These are phyloP conservation scores for Globisporangium polare DNA, from an alignment of 352 stramenopile species.

Conservation along the genomic window DNA sequence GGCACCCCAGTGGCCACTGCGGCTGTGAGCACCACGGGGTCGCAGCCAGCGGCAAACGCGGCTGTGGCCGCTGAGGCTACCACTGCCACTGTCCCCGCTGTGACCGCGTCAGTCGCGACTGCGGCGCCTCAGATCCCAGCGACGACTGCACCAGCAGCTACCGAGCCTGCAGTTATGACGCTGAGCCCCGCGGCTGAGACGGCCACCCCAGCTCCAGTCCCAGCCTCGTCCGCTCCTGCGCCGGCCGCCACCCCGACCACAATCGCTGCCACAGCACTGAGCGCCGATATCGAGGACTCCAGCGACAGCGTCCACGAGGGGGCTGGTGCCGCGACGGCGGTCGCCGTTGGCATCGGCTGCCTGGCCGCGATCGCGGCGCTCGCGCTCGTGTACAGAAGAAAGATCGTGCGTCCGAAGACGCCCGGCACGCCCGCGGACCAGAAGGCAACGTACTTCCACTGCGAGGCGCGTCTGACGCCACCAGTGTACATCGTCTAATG, in stretches of 20 bases:
- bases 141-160: background rate
- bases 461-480: slow-evolving; percentile 29
- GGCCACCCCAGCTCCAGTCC: background rate
- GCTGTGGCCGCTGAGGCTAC: background rate
- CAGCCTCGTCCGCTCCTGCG: background rate
- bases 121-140: background rate
- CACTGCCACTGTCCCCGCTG: background rate
- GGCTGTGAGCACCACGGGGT: background rate
- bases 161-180: background rate
- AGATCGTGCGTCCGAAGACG: slow-evolving; percentile 18
- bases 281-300: background rate
- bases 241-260: background rate
- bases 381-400: slow-evolving; percentile 17
- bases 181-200: slow-evolving; percentile 3
- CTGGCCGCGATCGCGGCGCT: slow-evolving; percentile 22
- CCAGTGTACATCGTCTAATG: slow-evolving; percentile 15
- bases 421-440: slow-evolving; percentile 29
- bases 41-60: background rate
- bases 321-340: slow-evolving; percentile 13
- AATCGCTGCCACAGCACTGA: slow-evolving; percentile 7
- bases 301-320: slow-evolving; percentile 2
- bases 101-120: too few species aligned
- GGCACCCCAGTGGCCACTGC: background rate
- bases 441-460: slow-evolving; percentile 32
- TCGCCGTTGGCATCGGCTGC: slow-evolving; percentile 17